phyloP scores from a whole-genome alignment of 2,329 filamentous ascomycete species.

The Camptophora hylomeconis region DNA sequence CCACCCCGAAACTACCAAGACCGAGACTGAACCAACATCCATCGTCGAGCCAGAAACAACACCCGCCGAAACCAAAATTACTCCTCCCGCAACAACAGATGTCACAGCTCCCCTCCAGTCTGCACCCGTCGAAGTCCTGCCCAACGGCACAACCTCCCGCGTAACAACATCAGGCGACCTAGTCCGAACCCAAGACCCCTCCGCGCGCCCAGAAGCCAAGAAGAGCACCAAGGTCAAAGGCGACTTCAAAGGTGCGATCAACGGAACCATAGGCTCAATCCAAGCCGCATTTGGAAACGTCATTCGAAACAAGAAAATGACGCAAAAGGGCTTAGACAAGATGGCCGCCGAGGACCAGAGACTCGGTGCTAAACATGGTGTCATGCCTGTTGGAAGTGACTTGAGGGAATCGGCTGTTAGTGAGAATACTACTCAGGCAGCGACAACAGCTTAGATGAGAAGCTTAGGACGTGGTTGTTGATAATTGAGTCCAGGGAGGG shows the following conservation, averaged over 20 bases:
- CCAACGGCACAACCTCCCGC: not conserved
- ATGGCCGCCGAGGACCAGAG: conserved; percentile 13
- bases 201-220: conserved; percentile 4
- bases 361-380: conserved; percentile 12
- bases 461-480: too few species aligned
- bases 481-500: too few species aligned
- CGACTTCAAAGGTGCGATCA: conserved; percentile 11
- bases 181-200: conserved; percentile 5
- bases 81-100: too few species aligned
- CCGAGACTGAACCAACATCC: too few species aligned
- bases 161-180: conserved; percentile 2
- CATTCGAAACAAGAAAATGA: conserved; percentile 11
- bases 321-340: conserved; percentile 14
- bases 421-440: too few species aligned
- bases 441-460: too few species aligned
- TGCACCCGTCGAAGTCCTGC: not conserved
- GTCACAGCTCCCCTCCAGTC: too few species aligned
- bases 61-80: too few species aligned
- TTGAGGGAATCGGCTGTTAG: conserved; percentile 4
- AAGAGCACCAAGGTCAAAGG: conserved; percentile 9
- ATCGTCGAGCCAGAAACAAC: too few species aligned
- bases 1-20: too few species aligned
- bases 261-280: conserved; percentile 10
- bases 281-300: conserved; percentile 12
- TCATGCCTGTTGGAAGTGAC: conserved; percentile 11